These are phyloP conservation scores for Podila minutissima DNA, from an alignment of 192 early-diverging fungal species.

Conservation along the genomic window DNA sequence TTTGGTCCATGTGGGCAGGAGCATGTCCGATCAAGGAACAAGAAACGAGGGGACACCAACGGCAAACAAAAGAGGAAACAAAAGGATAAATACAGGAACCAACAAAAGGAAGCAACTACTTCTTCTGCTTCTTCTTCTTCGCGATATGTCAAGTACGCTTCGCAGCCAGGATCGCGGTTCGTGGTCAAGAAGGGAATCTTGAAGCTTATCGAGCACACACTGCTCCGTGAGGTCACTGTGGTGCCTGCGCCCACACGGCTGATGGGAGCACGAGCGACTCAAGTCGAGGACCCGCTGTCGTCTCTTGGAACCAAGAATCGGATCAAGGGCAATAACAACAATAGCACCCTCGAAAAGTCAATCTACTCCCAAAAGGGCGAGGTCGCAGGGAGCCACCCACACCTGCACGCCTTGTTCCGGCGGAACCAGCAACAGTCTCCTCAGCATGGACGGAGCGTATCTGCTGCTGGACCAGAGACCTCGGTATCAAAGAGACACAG, in stretches of 20 bases:
- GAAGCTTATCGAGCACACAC: constrained; percentile 35
- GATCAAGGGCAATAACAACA: background rate
- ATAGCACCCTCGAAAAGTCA: background rate
- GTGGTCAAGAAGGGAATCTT: constrained; percentile 43
- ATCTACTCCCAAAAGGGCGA: background rate
- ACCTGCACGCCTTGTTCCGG: constrained; percentile 11
- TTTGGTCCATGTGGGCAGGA: constrained; percentile 2
- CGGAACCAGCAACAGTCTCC: background rate
- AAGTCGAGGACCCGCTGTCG: background rate
- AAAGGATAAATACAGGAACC: background rate
- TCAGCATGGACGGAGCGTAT: background rate
- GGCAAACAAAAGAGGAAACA: background rate
- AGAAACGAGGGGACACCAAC: background rate
- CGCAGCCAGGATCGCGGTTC: constrained; percentile 11
- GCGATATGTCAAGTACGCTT: too few species aligned
- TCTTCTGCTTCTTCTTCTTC: too few species aligned
- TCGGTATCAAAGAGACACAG: constrained; percentile 31
- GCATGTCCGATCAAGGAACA: background rate
- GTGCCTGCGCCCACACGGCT: background rate
- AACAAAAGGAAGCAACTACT: background rate
- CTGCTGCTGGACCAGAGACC: constrained; percentile 2
- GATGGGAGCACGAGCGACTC: background rate
- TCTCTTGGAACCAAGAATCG: background rate
- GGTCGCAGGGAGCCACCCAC: constrained; percentile 23
- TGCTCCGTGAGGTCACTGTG: constrained; percentile 27